A percentile compares a stretch with the other conserved stretches of the same genome.
Evolutionary conservation across 306 rosid genomes (phyloP).

Genomic region (Begonia masoniana): DNA sequence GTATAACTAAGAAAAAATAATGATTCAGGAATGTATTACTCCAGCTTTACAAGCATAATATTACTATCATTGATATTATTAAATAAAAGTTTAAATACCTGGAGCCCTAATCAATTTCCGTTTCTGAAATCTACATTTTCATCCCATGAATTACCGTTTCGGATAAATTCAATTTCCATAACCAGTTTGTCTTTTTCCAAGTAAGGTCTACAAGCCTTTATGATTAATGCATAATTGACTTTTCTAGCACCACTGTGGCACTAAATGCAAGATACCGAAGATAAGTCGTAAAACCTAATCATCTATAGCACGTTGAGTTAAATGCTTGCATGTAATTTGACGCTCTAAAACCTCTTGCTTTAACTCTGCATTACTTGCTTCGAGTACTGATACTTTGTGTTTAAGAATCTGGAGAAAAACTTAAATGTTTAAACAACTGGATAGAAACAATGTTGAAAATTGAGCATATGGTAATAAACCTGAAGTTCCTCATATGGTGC

Average conservation of each 20-base stretch:
- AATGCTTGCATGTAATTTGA: conserved; percentile 25
- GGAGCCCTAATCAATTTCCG: too few relatives aligned
- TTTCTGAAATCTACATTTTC: too few relatives aligned
- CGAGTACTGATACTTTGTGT: conserved; percentile 81
- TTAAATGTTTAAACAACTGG: conserved; percentile 7
- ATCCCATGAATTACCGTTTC: conserved; percentile 89
- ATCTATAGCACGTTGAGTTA: conserved; percentile 34
- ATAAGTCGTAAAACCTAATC: conserved; percentile 25
- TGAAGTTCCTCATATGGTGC: conserved; percentile 79
- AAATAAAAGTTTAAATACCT: too few relatives aligned
- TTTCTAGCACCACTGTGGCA: background rate
- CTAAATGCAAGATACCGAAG: background rate
- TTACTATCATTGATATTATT: too few relatives aligned
- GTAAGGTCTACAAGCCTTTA: conserved; percentile 6
- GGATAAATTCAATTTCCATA: conserved; percentile 57
- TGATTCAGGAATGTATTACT: too few relatives aligned
- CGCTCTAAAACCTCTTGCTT: conserved; percentile 50
- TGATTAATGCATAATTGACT: too few relatives aligned
- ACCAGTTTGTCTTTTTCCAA: conserved; percentile 61
- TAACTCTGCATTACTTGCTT: conserved; percentile 71
- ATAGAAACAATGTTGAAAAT: conserved; percentile 5
- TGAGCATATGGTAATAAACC: conserved; percentile 23
- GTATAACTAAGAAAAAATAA: too few relatives aligned
- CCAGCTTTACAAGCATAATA: too few relatives aligned
- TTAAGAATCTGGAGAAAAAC: conserved; percentile 54